phyloP scores from a whole-genome alignment of 1,139 yeast species.

The Pichia sp. region DNA sequence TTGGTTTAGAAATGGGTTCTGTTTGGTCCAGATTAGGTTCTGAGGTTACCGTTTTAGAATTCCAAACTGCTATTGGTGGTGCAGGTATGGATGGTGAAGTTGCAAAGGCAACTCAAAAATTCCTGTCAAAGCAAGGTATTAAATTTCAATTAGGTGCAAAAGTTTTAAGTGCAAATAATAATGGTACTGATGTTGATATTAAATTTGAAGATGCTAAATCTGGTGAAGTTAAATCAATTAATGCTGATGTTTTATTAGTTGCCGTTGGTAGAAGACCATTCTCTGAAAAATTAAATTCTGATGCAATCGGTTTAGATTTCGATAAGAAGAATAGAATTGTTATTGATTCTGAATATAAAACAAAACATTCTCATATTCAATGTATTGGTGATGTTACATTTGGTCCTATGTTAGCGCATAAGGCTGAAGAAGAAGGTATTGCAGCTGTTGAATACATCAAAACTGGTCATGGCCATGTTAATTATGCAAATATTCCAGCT shows the following conservation, averaged over 20 bases:
- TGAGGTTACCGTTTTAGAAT: conserved; percentile 92
- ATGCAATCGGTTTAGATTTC: conserved; percentile 79
- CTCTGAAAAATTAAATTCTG: conserved; percentile 84
- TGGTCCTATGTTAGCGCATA: conserved; percentile 99
- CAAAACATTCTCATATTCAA: conserved; percentile 88
- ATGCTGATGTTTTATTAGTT: conserved; percentile 88
- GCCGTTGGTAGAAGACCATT: conserved; percentile 99
- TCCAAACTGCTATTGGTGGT: conserved; percentile 88
- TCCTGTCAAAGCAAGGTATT: conserved; percentile 89
- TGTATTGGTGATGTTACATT: conserved; percentile 98
- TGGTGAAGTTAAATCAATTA: conserved; percentile 73
- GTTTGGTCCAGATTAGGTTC: conserved; percentile 95
- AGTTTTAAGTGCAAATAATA: conserved; percentile 78
- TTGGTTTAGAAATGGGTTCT: conserved; percentile 98
- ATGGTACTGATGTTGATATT: conserved; percentile 81
- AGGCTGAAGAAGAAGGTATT: conserved; percentile 99
- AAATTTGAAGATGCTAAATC: conserved; percentile 86
- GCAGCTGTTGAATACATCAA: conserved; percentile 96
- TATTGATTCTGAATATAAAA: conserved; percentile 88
- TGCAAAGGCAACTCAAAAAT: conserved; percentile 81
- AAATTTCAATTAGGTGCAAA: conserved; percentile 90
- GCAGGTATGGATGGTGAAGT: conserved; percentile 94
- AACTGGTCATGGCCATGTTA: conserved; percentile 94
- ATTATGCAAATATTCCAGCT: conserved; percentile 95
- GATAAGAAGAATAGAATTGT: conserved; percentile 91